Base-by-base conservation (phyloP, 768 basidiomycete genomes). In the Mycena polygramma region DNA sequence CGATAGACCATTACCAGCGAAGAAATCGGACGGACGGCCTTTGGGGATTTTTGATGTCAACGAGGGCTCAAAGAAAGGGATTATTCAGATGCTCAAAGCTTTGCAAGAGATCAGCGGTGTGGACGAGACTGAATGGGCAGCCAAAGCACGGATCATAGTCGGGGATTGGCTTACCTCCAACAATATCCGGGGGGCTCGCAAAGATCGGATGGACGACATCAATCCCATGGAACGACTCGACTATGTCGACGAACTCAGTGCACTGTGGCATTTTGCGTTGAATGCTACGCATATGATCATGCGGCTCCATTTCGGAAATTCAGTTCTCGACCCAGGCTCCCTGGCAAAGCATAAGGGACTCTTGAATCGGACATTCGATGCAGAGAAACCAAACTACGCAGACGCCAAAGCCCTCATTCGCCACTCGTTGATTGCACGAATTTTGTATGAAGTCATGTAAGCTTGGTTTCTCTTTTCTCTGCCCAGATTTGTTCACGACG, bases 101-200 rank as follows among this genome's bases (percentile, higher is more conserved):
- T 68, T 80, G 24, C 74, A 73, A 26, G 69, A 78, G 53, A 30
- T 68, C 19, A 66, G 73, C n/a, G 63, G 57, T 9, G 52, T 80
- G 14, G 49, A 61, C 8, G 63, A 69, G 26, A 61, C 75, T 15
- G 61, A 68, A 52, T 78, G 75, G 78, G 66, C 77, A 19, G 43
- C 45, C 1, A 74, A 76, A 49, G 66, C 69, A 6, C 67, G 75
- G 6, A 70, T 80, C 35, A 72, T 77, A 36, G 58, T 69, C 8
- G 80, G 80, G 8, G 80, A 81, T 69, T 80, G 76, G 77, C 66
- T 81, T 3, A 78, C 80, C 8, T 39, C 74, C 1, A 77, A 65
- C 51, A 79, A 79, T 66, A 60, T 78, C 19, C 74, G 78, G 1
- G 71, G 51, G 36, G 78, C 77, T 6, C 70, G 71, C 20, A 66